Conservation (phyloP, 306 rosid species). For the Cicer judaicum region DNA sequence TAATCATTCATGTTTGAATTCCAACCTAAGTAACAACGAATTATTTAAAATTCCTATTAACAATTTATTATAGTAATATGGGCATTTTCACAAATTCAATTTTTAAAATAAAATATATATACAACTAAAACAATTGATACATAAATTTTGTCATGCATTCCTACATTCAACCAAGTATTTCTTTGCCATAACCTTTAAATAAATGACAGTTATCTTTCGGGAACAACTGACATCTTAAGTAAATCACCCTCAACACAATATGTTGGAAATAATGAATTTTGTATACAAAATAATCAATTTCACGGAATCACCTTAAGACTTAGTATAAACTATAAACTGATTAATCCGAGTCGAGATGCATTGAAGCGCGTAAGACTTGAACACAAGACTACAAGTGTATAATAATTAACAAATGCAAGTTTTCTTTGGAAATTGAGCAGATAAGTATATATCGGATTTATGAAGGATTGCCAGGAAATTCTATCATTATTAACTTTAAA, state of each 20-base stretch:
- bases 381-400: background rate
- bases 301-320: background rate
- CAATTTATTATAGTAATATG: background rate
- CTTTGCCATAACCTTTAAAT: background rate
- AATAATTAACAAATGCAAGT: background rate
- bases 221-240: background rate
- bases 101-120: background rate
- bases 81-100: conserved; percentile 17
- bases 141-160: background rate
- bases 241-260: background rate
- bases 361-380: background rate
- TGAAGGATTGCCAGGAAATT: conserved; percentile 4
- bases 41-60: background rate
- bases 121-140: background rate
- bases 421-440: background rate
- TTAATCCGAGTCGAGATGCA: background rate
- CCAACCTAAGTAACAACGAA: background rate
- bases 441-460: background rate
- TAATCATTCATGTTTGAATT: background rate
- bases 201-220: background rate
- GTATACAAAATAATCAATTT: background rate
- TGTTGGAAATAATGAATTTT: background rate
- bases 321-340: background rate
- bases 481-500: background rate
- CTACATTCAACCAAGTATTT: background rate